Conservation (phyloP, 73 alveolate genomes). For the Breviolum minutum region DNA sequence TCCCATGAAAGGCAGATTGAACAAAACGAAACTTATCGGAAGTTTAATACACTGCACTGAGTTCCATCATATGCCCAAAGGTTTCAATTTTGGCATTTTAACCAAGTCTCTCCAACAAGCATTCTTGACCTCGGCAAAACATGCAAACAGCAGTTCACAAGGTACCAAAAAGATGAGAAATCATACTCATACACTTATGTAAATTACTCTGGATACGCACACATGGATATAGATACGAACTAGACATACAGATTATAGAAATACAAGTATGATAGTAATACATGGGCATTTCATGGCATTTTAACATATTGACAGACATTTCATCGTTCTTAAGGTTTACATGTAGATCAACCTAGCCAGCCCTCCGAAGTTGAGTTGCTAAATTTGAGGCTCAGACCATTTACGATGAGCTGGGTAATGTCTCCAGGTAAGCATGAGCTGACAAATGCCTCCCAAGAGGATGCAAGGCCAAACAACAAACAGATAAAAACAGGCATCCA, state of each 20-base stretch:
- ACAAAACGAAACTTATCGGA: neutral
- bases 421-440: slow-evolving; percentile 73
- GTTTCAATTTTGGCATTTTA: neutral
- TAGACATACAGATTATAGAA: too few relatives aligned
- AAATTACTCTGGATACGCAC: neutral
- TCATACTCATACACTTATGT: neutral
- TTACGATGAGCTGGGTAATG: slow-evolving; percentile 17
- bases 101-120: slow-evolving; percentile 67
- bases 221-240: too few relatives aligned
- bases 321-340: neutral
- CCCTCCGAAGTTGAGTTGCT: neutral
- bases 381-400: neutral
- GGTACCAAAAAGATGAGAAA: neutral
- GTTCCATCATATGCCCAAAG: neutral
- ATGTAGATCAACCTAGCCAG: neutral
- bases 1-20: neutral
- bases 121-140: slow-evolving; percentile 26
- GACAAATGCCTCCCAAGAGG: slow-evolving; percentile 1
- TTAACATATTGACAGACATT: neutral
- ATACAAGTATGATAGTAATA: too few relatives aligned
- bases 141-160: neutral
- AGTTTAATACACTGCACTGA: too few relatives aligned
- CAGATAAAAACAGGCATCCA: neutral
- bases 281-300: neutral
- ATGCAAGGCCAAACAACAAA: neutral